These are phyloP conservation scores for Macrolepiota fuliginosa DNA, from an alignment of 768 basidiomycete genomes.

Conservation along the genomic window DNA sequence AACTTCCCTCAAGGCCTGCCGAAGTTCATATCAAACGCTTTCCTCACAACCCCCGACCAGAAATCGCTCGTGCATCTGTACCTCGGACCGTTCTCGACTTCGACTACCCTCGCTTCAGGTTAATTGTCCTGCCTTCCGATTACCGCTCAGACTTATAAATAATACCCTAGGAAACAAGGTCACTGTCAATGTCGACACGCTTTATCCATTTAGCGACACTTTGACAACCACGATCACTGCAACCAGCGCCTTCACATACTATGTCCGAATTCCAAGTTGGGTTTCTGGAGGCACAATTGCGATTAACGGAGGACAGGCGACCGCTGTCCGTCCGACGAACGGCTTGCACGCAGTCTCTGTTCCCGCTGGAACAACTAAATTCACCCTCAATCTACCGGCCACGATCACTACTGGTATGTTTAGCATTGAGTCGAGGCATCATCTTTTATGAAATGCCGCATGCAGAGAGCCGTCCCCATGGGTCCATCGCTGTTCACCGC, in stretches of 20 bases:
- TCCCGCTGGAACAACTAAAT: constrained; percentile 39
- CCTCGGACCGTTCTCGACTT: constrained; percentile 44
- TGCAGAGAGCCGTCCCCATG: constrained; percentile 47
- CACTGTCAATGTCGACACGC: constrained; percentile 41
- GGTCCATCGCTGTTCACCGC: constrained; percentile 51
- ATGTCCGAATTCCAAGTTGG: constrained; percentile 51
- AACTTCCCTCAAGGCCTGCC: constrained; percentile 56
- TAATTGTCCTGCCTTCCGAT: not conserved
- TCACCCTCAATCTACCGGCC: constrained; percentile 45
- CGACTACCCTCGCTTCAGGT: constrained; percentile 39
- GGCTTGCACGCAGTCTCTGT: constrained; percentile 42
- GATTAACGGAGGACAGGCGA: constrained; percentile 35
- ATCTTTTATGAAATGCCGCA: not conserved
- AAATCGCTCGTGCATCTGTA: constrained; percentile 46
- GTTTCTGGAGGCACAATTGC: constrained; percentile 42
- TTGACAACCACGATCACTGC: constrained; percentile 45
- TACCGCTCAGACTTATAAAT: constrained; percentile 22
- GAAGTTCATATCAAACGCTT: constrained; percentile 51
- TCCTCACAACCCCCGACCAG: constrained; percentile 44
- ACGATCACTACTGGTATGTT: constrained; percentile 41
- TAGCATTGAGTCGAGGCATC: not conserved
- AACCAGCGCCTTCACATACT: constrained; percentile 41
- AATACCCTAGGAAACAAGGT: constrained; percentile 36
- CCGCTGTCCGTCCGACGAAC: constrained; percentile 37
- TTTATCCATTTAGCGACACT: constrained; percentile 51